phyloP scores from a whole-genome alignment of 768 basidiomycete genomes.

The Trametes sanguinea region DNA sequence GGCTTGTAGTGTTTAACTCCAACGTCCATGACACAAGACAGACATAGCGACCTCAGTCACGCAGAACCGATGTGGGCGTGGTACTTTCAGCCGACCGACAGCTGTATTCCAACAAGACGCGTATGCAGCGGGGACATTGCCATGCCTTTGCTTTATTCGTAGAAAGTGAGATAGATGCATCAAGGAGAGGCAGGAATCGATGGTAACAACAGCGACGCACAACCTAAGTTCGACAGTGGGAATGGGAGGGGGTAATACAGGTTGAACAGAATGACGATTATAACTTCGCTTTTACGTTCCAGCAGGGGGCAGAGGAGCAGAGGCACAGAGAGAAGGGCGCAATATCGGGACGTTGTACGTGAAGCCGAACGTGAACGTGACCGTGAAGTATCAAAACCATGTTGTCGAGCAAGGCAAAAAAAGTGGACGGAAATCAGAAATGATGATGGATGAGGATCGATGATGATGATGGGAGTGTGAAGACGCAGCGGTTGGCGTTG shows the following conservation, averaged over 20 bases:
- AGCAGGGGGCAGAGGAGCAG: constrained; percentile 4
- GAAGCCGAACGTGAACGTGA: not conserved
- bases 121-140: no score
- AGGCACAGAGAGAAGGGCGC: not conserved
- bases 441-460: not conserved
- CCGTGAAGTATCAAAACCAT: not conserved
- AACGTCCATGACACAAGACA: no score
- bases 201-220: constrained; percentile 11
- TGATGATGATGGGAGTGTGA: no score
- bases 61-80: no score
- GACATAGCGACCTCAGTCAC: no score
- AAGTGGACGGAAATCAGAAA: not conserved
- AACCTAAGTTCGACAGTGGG: constrained; percentile 19
- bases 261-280: constrained; percentile 10
- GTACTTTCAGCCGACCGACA: no score
- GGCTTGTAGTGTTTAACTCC: no score
- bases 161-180: no score
- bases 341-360: not conserved
- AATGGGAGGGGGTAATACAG: constrained; percentile 18
- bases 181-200: not conserved
- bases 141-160: no score
- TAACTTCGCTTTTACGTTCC: constrained; percentile 18
- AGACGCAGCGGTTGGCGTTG: not conserved
- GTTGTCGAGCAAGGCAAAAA: not conserved
- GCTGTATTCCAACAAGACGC: no score